Evolutionary conservation across 176 grass and related monocot genomes (phyloP).

Genomic region (Neostapfia colusana): DNA sequence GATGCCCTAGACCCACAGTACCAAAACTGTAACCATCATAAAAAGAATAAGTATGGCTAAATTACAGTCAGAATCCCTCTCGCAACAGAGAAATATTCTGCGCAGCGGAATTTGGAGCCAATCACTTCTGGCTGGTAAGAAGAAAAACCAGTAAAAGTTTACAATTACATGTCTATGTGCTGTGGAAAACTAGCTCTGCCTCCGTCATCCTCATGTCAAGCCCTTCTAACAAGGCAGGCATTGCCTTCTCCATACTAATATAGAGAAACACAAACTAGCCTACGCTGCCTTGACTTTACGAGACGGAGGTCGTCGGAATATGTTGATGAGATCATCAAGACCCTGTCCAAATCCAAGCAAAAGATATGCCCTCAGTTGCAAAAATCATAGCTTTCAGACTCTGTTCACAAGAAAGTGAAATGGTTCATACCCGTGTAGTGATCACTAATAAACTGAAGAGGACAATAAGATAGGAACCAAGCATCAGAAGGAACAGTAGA

Average conservation of each 20-base stretch:
- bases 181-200: conserved; percentile 46
- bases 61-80: conserved; percentile 38
- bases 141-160: conserved; percentile 24
- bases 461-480: conserved; percentile 88
- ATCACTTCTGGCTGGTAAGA: conserved; percentile 12
- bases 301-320: conserved; percentile 80
- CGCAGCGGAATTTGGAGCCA: conserved; percentile 17
- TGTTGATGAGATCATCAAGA: conserved; percentile 97
- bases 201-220: conserved; percentile 41
- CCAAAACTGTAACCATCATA: background rate
- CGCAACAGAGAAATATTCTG: conserved; percentile 28
- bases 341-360: conserved; percentile 50
- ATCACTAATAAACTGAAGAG: conserved; percentile 98
- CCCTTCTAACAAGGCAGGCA: conserved; percentile 51
- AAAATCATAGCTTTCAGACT: background rate
- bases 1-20: conserved; percentile 1
- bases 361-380: conserved; percentile 1
- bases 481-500: conserved; percentile 71
- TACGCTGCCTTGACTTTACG: conserved; percentile 86
- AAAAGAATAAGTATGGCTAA: conserved; percentile 5
- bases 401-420: background rate
- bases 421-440: conserved; percentile 71
- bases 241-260: conserved; percentile 40
- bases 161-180: conserved; percentile 42
- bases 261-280: conserved; percentile 39